A percentile compares a stretch with the other conserved stretches of the same genome.
These are phyloP conservation scores for Globisporangium cederbergense DNA, from an alignment of 352 stramenopile species.

Conservation along the genomic window DNA sequence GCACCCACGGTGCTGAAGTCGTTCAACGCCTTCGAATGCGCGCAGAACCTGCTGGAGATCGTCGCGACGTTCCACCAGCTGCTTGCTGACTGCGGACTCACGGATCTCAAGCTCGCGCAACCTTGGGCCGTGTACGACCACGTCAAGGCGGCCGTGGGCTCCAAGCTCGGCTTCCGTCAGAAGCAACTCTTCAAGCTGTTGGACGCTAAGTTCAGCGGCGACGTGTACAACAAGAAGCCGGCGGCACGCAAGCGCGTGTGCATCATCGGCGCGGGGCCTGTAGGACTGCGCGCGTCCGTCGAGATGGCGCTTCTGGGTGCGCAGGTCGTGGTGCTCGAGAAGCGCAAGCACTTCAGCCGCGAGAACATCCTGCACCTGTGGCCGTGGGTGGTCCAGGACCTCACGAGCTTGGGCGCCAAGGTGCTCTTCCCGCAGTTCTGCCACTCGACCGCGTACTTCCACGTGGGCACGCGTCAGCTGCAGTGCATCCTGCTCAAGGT, in stretches of 20 bases:
- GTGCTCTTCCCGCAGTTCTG: slow-evolving; percentile 81
- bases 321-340: slow-evolving; percentile 77
- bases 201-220: slow-evolving; percentile 45
- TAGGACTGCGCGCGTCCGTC: slow-evolving; percentile 70
- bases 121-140: slow-evolving; percentile 65
- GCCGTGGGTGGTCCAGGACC: slow-evolving; percentile 80
- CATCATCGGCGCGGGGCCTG: slow-evolving; percentile 69
- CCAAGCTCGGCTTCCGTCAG: slow-evolving; percentile 67
- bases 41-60: slow-evolving; percentile 59
- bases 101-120: slow-evolving; percentile 41
- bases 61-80: slow-evolving; percentile 55
- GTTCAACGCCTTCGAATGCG: slow-evolving; percentile 59
- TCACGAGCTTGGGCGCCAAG: slow-evolving; percentile 78
- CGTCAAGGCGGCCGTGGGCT: slow-evolving; percentile 52
- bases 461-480: slow-evolving; percentile 82
- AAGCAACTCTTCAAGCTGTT: slow-evolving; percentile 77
- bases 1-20: slow-evolving; percentile 42
- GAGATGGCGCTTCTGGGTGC: slow-evolving; percentile 68
- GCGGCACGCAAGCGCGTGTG: slow-evolving; percentile 68
- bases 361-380: slow-evolving; percentile 86
- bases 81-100: slow-evolving; percentile 50
- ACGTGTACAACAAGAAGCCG: slow-evolving; percentile 56
- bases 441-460: slow-evolving; percentile 80
- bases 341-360: slow-evolving; percentile 75
- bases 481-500: slow-evolving; percentile 85